These are phyloP conservation scores for Lactarius quietus DNA, from an alignment of 768 basidiomycete species.

Conservation along the genomic window DNA sequence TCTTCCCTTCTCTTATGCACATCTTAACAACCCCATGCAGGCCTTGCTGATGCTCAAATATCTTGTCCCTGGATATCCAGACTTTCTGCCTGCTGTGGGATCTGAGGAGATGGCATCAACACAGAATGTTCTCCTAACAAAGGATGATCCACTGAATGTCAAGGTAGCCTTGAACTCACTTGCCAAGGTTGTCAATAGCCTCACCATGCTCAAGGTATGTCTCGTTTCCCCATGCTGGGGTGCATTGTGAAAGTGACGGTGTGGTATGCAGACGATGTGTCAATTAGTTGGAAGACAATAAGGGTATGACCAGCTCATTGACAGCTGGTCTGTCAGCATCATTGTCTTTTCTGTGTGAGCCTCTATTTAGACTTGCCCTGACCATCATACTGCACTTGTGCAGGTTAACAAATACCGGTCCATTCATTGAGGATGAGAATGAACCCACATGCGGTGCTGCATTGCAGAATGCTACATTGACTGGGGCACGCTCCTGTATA, in stretches of 20 bases:
- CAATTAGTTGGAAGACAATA: slow-evolving; percentile 45
- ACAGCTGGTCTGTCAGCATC: slow-evolving; percentile 96
- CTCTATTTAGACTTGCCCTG: background rate
- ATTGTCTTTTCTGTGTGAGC: slow-evolving; percentile 88
- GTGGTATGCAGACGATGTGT: slow-evolving; percentile 71
- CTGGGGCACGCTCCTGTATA: no score
- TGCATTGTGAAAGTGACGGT: background rate
- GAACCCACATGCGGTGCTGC: slow-evolving; percentile 7
- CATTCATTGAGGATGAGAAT: slow-evolving; percentile 18
- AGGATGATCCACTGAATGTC: slow-evolving; percentile 58
- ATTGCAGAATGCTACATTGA: slow-evolving; percentile 17
- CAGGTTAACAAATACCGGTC: slow-evolving; percentile 8
- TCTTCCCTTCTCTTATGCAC: no score
- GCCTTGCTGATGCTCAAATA: no score
- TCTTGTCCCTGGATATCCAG: no score
- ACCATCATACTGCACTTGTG: background rate
- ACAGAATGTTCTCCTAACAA: slow-evolving; percentile 83
- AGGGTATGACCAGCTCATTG: slow-evolving; percentile 88
- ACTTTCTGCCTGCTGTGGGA: no score
- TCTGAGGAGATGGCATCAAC: no score
- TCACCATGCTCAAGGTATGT: no score
- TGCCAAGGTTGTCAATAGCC: no score
- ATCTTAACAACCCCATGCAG: no score
- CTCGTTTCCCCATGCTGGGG: background rate
- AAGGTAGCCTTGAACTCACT: slow-evolving; percentile 95